Evolutionary conservation across 2,329 filamentous ascomycete genomes (phyloP), one percentile per base, ranked within the genome.

Genomic region (Aspergillus niger): DNA sequence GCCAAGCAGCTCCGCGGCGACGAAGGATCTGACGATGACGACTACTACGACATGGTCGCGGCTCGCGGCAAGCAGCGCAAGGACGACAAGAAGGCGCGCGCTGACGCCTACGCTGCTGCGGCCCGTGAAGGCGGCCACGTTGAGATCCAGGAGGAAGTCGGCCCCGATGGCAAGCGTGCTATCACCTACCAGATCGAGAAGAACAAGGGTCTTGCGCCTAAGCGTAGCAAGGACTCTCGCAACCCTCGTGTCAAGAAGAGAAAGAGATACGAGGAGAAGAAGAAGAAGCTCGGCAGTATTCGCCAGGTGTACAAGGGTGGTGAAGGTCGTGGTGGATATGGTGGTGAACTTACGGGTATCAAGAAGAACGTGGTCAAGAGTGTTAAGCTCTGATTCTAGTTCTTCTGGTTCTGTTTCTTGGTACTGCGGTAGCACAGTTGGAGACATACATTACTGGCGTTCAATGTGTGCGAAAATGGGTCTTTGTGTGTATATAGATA

Each of bases 171-270:
- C 62, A 96, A 97, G 81, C 84, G 96, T 62, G 91, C 92, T 77
- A 96, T 99, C 75, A 91, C 87, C 17, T 98, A 97, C 79, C 86
- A 89, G 68, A 99, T 99, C 72, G 87, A 93, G 80, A 97, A 98
- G 86, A 99, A 99, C 80, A 97, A 97, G 85, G 95, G 95, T 32
- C 81, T 99, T 64, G 89, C 91, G 61, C 92, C 93, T 50, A 89
- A 90, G 77, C 85, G 94, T 65, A 96, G 90, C 84, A 98, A 99
- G 87, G 93, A 96, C 69, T 90, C 92, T 60, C 84, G 94, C 65
- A 99, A 99, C 80, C 93, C 95, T 38, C 85, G 95, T 76, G 94
- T 98, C 66, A 99, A 98, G 89, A 98, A 97, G 89, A 88, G 92
- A 79, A 92, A 92, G 87, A 92, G 92, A 86, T 99, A 87, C 76